Evolutionary conservation across 2,329 filamentous ascomycete species (phyloP), one percentile per base, ranked within the genome.

Genomic region (Ciborinia camelliae): DNA sequence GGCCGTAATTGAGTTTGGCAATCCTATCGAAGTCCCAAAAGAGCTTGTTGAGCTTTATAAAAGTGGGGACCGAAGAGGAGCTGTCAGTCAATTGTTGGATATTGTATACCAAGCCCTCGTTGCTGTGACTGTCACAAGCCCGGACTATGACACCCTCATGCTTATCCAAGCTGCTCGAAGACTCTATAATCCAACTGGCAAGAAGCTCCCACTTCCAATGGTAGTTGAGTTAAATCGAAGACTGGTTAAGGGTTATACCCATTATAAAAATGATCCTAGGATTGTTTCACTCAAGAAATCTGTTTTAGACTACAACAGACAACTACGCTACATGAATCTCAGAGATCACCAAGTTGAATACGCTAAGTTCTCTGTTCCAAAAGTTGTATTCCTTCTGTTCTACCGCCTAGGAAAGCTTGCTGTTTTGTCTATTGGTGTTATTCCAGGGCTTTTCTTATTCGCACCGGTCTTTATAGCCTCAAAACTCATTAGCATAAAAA

Each of bases 1-100:
- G 75, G 95, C 94, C 43, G 94, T 99, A 5, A 88, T 98, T 66
- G 95, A 99, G 75, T 99, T 98, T 72, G 95, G 95, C 10, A 88
- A 86, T 32, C 92, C 95, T 0, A 88, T 98, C 68, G 90, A 96
- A 70, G 87, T 98, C 12, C 90, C 92, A 0, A 81, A 81, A 26
- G 90, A 96, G 73, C 80, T 97, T 41, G 91, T 97, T 6, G 84
- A 93, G 68, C 87, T 92, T 77, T 98, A 97, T 79, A 90, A 88
- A 76, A 86, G 84, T 68, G 92, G 92, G 64, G 87, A 96, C 74
- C 86, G 91, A 70, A 85, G 95, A 73, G 92, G 96, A 71, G 91
- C 95, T 52, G 94, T 97, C 66, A 90, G 90, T 9, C 84, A 90
- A 72, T 84, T 97, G 50, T 81, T 99, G 63, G 91, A 97, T 72